Percentiles rank a stretch among this genome's conserved stretches.
Conservation (phyloP, 1,284 basidiomycete genomes). For the Pulchroboletus neoregius region DNA sequence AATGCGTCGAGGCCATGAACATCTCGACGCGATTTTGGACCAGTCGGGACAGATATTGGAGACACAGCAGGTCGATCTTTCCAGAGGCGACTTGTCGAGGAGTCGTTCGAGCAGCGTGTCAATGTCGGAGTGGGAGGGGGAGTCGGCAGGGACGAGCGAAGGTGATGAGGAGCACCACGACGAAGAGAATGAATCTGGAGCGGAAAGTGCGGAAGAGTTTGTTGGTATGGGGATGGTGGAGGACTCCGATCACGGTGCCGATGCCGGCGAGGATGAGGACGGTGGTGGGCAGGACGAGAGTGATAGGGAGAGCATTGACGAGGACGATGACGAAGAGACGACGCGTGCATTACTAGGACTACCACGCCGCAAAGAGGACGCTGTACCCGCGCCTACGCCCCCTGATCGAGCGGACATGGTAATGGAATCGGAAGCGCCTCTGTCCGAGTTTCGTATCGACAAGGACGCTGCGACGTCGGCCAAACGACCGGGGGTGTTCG, state of each 20-base stretch:
- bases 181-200: slow-evolving; percentile 22
- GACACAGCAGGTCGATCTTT: slow-evolving; percentile 74
- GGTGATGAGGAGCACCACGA: slow-evolving; percentile 14
- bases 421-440: slow-evolving; percentile 4
- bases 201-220: slow-evolving; percentile 30
- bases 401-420: slow-evolving; percentile 4
- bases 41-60: slow-evolving; percentile 87
- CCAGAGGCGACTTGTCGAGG: slow-evolving; percentile 41
- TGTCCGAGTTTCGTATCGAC: slow-evolving; percentile 10
- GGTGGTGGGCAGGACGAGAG: slow-evolving; percentile 7
- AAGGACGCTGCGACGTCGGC: neutral
- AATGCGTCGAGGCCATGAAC: slow-evolving; percentile 69
- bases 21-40: slow-evolving; percentile 87
- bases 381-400: neutral
- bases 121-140: slow-evolving; percentile 35
- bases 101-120: slow-evolving; percentile 57
- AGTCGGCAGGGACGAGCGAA: slow-evolving; percentile 48
- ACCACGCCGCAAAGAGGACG: slow-evolving; percentile 7
- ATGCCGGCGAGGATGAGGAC: slow-evolving; percentile 6
- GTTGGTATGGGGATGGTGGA: slow-evolving; percentile 17
- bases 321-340: slow-evolving; percentile 29
- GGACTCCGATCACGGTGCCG: slow-evolving; percentile 5
- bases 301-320: slow-evolving; percentile 15
- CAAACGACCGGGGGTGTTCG: slow-evolving; percentile 3
- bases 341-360: slow-evolving; percentile 31